Base-by-base conservation (phyloP, 2,329 filamentous ascomycete genomes). In the Alternaria consortialis region DNA sequence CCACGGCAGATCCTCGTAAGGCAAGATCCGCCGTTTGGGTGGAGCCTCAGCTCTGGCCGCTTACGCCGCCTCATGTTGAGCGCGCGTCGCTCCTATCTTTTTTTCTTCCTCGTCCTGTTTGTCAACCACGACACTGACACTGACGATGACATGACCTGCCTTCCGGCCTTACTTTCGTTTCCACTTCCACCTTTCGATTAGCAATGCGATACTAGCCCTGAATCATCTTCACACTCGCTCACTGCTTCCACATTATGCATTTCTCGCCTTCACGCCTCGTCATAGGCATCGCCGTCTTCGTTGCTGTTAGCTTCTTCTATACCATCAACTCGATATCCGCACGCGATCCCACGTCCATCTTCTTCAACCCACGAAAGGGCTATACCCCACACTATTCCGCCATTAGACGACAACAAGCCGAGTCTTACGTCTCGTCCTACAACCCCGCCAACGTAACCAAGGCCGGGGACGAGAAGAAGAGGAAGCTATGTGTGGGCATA, bases 401-500 rank as follows among this genome's bases (percentile, higher is more conserved):
- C 12, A 56, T 76, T 12, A 67, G 76, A 29, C 71, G 68, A 25
- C 54, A 72, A 15, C 70, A 78, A 56, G 76, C 76, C 52, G 68
- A 72, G 17, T 62, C 58, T 11, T 77, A 71, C 53, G 64, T 77
- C 23, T 42, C 62, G 17, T 52, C 67, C 7, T 69, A 66, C 42
- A 67, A 71, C 60, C 48, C 63, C 46, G 58, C 66, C n/a, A 69
- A 63, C 27, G 60, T 67, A 7, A 44, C 60, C 25, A 72, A 69
- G 37, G 57, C 65, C 23, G 58, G 59, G 27, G 50, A 55, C 12
- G 62, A 66, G 37, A 60, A 55, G 51, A 66, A 70, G 46, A 56
- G 69, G 51, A 72, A 73, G 46, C 60, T 84, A 11, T 84, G 83
- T 54, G 68, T 84, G 2, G 82, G 81, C 2, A 77, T 84, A 53